Conservation (phyloP, 768 basidiomycete species). For the Boletus patriciae region DNA sequence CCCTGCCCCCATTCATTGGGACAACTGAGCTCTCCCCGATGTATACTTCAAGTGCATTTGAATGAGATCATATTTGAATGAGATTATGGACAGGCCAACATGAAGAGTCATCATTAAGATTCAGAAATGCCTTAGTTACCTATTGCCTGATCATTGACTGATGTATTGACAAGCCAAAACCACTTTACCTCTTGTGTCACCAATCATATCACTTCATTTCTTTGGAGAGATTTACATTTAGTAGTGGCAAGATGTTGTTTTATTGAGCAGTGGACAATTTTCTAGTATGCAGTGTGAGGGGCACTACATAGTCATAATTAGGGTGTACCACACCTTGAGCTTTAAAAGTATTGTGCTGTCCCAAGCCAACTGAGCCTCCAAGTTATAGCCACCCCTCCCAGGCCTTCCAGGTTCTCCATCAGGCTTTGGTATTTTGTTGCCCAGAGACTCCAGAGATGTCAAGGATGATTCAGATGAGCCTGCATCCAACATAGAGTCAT, state of each 20-base stretch:
- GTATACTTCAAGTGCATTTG: background rate
- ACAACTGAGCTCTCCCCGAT: background rate
- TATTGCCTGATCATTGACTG: background rate
- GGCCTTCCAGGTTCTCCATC: conserved; percentile 4
- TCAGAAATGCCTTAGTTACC: background rate
- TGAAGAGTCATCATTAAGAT: background rate
- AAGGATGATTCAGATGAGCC: background rate
- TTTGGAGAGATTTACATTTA: background rate
- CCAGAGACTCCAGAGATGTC: background rate
- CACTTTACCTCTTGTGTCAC: background rate
- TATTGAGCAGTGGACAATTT: background rate
- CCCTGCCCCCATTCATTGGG: background rate
- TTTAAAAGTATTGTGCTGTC: background rate
- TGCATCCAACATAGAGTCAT: background rate
- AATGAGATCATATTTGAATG: background rate
- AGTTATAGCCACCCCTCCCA: conserved; percentile 6
- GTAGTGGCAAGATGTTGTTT: background rate
- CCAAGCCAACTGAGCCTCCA: conserved; percentile 8
- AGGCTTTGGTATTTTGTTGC: conserved; percentile 7
- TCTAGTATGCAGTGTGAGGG: background rate
- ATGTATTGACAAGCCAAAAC: background rate
- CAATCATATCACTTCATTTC: background rate
- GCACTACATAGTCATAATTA: too few species aligned
- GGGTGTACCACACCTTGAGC: background rate
- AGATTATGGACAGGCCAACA: background rate